Evolutionary conservation across 1,284 basidiomycete species (phyloP).

Genomic region (Trametes hirsuta): DNA sequence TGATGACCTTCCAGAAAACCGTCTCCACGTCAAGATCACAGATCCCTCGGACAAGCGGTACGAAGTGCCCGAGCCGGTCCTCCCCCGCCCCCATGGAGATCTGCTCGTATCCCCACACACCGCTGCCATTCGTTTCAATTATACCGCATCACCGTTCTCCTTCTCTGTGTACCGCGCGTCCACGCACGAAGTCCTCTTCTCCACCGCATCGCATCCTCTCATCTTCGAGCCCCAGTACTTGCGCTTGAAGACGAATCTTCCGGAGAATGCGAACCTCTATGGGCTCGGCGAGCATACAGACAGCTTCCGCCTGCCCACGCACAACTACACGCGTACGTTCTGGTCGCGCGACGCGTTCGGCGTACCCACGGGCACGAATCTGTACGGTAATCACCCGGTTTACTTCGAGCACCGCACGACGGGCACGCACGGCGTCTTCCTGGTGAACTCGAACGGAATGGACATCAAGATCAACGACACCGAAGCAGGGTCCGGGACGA

Average conservation of each 20-base stretch:
- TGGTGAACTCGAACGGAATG: constrained; percentile 75
- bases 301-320: constrained; percentile 62
- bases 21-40: constrained; percentile 76
- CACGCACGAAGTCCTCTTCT: constrained; percentile 68
- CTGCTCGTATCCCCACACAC: constrained; percentile 33
- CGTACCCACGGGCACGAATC: constrained; percentile 54
- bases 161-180: constrained; percentile 66
- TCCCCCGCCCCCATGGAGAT: constrained; percentile 56
- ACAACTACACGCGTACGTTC: constrained; percentile 65
- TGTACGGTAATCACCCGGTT: constrained; percentile 73
- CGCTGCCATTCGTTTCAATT: constrained; percentile 65
- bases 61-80: constrained; percentile 68
- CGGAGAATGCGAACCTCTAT: constrained; percentile 69
- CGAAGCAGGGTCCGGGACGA: constrained; percentile 36
- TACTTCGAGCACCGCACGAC: constrained; percentile 69
- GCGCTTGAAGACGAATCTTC: constrained; percentile 63
- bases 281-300: constrained; percentile 80
- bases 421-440: constrained; percentile 69
- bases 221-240: constrained; percentile 83
- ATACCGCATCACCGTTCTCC: constrained; percentile 67
- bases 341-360: constrained; percentile 71
- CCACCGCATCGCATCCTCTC: constrained; percentile 62
- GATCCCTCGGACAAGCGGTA: constrained; percentile 61
- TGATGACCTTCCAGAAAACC: constrained; percentile 44
- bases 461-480: constrained; percentile 66